Evolutionary conservation across 768 basidiomycete genomes (phyloP).

Genomic region (Boletus tylopilopsis): DNA sequence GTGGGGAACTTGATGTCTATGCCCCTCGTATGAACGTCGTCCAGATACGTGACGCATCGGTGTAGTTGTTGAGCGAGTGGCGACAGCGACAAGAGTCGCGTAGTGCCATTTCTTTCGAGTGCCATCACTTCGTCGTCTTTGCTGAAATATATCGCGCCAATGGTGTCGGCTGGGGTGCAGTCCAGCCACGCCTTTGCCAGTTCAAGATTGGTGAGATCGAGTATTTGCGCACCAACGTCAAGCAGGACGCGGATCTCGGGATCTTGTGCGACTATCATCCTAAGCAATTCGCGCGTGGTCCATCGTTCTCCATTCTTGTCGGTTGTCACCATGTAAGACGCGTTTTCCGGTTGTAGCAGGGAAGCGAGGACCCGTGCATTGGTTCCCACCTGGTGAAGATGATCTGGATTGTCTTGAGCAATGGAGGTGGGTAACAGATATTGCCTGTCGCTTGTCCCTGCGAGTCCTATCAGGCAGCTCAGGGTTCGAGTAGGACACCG

Average conservation of each 20-base stretch:
- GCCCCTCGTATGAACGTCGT: neutral
- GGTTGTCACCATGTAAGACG: neutral
- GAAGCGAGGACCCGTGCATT: neutral
- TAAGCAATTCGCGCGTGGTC: neutral
- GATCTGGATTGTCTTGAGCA: neutral
- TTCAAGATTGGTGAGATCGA: neutral
- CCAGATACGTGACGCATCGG: neutral
- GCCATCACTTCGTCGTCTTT: neutral
- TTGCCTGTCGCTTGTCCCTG: neutral
- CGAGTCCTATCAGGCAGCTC: neutral
- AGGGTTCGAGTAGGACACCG: neutral
- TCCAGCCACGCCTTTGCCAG: neutral
- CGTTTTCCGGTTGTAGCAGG: neutral
- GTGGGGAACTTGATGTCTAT: neutral
- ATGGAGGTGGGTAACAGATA: neutral
- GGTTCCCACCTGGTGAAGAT: neutral
- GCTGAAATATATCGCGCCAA: neutral
- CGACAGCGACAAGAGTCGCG: neutral
- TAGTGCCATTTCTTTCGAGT: neutral
- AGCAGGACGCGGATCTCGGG: neutral
- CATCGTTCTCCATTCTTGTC: neutral
- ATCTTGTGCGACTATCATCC: neutral
- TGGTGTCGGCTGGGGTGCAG: neutral
- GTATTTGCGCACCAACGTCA: neutral
- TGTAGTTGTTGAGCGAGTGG: neutral